Percentiles rank a stretch among this genome's conserved stretches.
phyloP scores from a whole-genome alignment of 257 asterid species.

The Fraxinus cuspidata region DNA sequence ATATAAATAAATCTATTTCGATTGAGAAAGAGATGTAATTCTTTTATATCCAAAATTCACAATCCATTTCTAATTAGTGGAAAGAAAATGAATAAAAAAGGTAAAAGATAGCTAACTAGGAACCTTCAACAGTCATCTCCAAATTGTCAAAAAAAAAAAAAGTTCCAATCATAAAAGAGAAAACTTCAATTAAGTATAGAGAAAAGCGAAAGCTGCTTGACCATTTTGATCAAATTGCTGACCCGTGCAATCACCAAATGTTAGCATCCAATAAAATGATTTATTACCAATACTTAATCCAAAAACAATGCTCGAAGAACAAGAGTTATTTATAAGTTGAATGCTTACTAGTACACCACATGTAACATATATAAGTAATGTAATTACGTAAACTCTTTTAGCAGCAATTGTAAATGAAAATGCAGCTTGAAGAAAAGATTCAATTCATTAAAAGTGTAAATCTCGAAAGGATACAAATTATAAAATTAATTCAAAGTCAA shows the following conservation, averaged over 20 bases:
- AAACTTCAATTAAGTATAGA: background rate
- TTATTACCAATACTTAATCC: background rate
- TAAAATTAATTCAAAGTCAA: slow-evolving; percentile 8
- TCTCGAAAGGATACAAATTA: slow-evolving; percentile 7
- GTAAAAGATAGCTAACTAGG: background rate
- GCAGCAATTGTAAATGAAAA: slow-evolving; percentile 25
- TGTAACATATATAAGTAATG: background rate
- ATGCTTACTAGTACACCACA: background rate
- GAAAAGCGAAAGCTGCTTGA: background rate
- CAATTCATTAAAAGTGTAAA: slow-evolving; percentile 4
- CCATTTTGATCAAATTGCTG: background rate
- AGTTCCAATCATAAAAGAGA: background rate
- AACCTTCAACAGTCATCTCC: background rate
- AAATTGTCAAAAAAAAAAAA: background rate
- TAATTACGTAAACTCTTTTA: slow-evolving; percentile 13
- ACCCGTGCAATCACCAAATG: background rate
- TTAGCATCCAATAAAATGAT: slow-evolving; percentile 21
- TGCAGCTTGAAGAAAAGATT: slow-evolving; percentile 14
- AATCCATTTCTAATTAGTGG: slow-evolving; percentile 1
- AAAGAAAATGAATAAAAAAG: background rate
- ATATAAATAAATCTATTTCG: slow-evolving; percentile 18
- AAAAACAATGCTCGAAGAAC: slow-evolving; percentile 1
- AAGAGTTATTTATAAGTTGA: background rate
- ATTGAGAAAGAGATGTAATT: background rate
- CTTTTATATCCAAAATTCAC: background rate